phyloP scores from a whole-genome alignment of 306 rosid species.

The Acacia acuminata region DNA sequence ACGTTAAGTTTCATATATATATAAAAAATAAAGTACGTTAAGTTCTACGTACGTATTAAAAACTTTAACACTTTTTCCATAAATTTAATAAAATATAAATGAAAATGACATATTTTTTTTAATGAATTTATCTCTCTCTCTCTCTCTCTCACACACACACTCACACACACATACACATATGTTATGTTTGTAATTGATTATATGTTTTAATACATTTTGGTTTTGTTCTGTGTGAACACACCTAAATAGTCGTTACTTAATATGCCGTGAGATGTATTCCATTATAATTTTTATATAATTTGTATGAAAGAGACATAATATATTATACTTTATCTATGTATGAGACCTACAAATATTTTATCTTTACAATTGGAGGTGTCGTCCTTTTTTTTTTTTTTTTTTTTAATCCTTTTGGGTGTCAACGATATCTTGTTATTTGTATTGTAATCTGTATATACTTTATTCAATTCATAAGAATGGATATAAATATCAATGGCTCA shows the following conservation, averaged over 20 bases:
- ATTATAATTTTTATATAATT: not conserved
- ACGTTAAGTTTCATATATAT: not conserved
- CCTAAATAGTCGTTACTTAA: not conserved
- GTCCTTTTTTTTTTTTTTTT: not conserved
- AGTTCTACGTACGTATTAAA: not conserved
- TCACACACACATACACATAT: not conserved
- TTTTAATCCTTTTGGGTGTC: not conserved
- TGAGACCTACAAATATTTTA: not conserved
- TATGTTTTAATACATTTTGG: not conserved
- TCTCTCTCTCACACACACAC: no score
- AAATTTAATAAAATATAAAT: not conserved
- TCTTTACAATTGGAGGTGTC: not conserved
- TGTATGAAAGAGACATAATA: not conserved
- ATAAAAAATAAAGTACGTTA: no score
- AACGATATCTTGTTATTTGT: no score
- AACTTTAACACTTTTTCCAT: not conserved
- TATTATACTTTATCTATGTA: not conserved
- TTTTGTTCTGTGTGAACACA: not conserved
- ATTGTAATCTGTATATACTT: not conserved
- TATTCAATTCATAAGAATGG: not conserved
- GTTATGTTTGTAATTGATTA: not conserved
- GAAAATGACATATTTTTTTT: not conserved
- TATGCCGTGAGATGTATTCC: constrained; percentile 7
- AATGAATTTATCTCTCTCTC: not conserved
- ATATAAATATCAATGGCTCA: not conserved